Evolutionary conservation across 2,329 filamentous ascomycete genomes (phyloP), one percentile per base, ranked within the genome.

Genomic region (Periconia sp.): DNA sequence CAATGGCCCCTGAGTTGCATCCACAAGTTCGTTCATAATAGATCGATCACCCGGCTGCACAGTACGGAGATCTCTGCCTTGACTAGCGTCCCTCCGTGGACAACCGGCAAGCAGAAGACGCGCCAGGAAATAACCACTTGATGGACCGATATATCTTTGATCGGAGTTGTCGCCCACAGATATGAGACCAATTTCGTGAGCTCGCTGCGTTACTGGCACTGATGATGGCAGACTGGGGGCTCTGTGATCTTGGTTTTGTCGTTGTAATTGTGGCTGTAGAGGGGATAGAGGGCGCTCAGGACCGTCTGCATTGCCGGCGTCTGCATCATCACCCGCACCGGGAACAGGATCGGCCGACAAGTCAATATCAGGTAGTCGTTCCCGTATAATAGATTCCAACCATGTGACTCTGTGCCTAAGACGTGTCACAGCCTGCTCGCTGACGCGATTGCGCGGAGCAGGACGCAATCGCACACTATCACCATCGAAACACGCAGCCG

Each of bases 71-170:
- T 41, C 37, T 18, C 10, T 20, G 44, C 18, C 31, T 10, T 52
- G 45, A 19, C 30, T 19, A 2, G 17, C 40, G 19, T 44, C 44
- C 14, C 23, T 37, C 27, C 47, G 27, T n/a, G 51, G 51, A 41
- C 51, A 66, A 8, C 70, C 74, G 19, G 75, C 70, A 13, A 83
- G 72, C 58, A 83, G 74, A 2, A 82, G 69, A 1, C 79, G 77
- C 1, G 80, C 79, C 13, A 83, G 74, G 41, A 82, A 81, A 52
- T 81, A 82, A 1, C 81, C 82, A 37, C 81, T 83, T 0, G 82
- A 84, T 2, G 82, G 81, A 0, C 82, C 82, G 14, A 84, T 79
- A 45, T 84, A 84, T 52, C 79, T 73, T 2, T 77, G 77, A 18
- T 81, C 79, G 42, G 74, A 71, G 20, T 76, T 79, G 3, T 73